Percentiles rank a stretch among this genome's conserved stretches.
Evolutionary conservation across 805 yeast genomes (phyloP).

Genomic region (Isabelozyma rhagii): DNA sequence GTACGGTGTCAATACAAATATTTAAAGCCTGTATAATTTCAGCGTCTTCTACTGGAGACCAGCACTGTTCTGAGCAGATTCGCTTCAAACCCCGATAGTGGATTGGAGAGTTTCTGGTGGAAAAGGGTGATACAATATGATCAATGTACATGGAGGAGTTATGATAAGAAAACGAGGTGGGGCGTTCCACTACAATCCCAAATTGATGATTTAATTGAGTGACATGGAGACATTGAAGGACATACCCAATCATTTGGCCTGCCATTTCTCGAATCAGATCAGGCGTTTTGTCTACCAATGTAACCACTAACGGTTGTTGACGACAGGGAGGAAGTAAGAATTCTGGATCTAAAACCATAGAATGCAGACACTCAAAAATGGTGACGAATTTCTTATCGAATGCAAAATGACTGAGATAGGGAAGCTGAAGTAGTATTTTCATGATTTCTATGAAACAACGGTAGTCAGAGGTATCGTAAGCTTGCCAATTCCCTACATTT

Average conservation of each 20-base stretch:
- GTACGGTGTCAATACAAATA: not conserved
- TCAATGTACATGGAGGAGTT: constrained; percentile 14
- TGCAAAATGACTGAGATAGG: not conserved
- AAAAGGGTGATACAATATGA: constrained; percentile 4
- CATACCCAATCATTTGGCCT: constrained; percentile 7
- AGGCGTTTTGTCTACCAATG: not conserved
- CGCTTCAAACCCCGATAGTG: constrained; percentile 5
- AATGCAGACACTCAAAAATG: not conserved
- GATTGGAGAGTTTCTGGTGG: not conserved
- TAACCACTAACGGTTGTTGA: not conserved
- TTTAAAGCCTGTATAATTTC: constrained; percentile 1
- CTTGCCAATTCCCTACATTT: constrained; percentile 1
- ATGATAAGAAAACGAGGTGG: constrained; percentile 19
- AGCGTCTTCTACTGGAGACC: constrained; percentile 28
- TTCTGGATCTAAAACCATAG: not conserved
- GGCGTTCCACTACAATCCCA: constrained; percentile 26
- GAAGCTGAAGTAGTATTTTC: not conserved
- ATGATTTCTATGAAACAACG: not conserved
- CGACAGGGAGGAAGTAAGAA: not conserved
- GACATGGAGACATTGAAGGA: constrained; percentile 10
- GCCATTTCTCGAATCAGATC: constrained; percentile 2
- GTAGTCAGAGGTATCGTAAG: not conserved
- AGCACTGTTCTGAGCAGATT: constrained; percentile 25
- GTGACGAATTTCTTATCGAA: not conserved
- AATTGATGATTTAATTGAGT: constrained; percentile 16